These are phyloP conservation scores for Lecanicillium sp. DNA, from an alignment of 2,329 filamentous ascomycete genomes.

Conservation along the genomic window DNA sequence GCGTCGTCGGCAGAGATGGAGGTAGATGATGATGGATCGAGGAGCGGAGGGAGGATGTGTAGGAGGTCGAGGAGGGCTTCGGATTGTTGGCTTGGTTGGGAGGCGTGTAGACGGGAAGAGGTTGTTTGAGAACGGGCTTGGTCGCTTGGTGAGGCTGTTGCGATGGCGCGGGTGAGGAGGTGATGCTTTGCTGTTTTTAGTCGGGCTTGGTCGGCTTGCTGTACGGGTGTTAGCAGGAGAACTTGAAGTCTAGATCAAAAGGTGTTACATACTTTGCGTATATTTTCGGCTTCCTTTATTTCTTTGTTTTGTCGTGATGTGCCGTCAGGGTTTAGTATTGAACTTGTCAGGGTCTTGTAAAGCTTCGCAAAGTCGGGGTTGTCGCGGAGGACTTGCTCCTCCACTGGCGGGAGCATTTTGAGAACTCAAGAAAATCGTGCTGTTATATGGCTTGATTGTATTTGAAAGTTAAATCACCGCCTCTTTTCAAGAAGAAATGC, in stretches of 20 bases:
- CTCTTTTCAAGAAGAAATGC: too few relatives aligned
- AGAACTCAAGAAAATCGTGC: too few relatives aligned
- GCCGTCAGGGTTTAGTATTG: slow-evolving; percentile 47
- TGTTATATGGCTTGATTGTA: slow-evolving; percentile 1
- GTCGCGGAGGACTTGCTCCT: slow-evolving; percentile 41
- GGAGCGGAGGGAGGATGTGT: slow-evolving; percentile 37
- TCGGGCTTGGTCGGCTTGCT: slow-evolving; percentile 44
- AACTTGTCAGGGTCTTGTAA: slow-evolving; percentile 41
- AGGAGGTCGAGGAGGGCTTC: slow-evolving; percentile 26
- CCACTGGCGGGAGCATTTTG: slow-evolving; percentile 55
- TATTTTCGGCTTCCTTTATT: slow-evolving; percentile 39
- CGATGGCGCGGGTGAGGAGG: slow-evolving; percentile 42
- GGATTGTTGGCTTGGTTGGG: neutral
- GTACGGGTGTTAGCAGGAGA: neutral
- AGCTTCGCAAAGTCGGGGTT: slow-evolving; percentile 55
- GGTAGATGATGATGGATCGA: slow-evolving; percentile 23
- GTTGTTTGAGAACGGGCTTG: slow-evolving; percentile 10
- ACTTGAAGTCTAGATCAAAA: neutral
- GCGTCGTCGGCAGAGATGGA: slow-evolving; percentile 21
- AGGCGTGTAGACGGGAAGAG: slow-evolving; percentile 15
- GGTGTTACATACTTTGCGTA: slow-evolving; percentile 34
- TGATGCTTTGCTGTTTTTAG: slow-evolving; percentile 39
- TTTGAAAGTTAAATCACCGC: neutral
- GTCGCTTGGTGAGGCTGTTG: slow-evolving; percentile 29
- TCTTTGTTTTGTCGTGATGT: slow-evolving; percentile 45